Percentiles rank a stretch among this genome's conserved stretches.
Evolutionary conservation across 805 yeast species (phyloP).

Genomic region (Barnettozyma wickerhamii): DNA sequence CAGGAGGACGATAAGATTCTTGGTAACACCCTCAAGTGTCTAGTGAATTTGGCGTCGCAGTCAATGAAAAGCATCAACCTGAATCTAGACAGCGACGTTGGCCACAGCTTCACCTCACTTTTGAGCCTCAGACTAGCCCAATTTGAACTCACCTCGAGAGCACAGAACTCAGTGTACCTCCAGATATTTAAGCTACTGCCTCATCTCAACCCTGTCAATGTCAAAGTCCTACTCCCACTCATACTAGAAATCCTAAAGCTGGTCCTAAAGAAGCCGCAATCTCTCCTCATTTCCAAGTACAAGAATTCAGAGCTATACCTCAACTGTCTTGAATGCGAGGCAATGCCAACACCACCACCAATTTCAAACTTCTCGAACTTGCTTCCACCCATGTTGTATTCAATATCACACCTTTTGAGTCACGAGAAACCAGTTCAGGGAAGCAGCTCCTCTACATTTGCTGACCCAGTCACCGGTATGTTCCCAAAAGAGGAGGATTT

Average conservation of each 20-base stretch:
- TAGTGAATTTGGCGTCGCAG: slow-evolving; percentile 4
- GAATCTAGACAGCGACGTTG: slow-evolving; percentile 2
- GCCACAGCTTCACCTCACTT: slow-evolving; percentile 2
- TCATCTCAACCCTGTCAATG: slow-evolving; percentile 16
- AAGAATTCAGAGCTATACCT: slow-evolving; percentile 4
- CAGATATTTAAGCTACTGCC: slow-evolving; percentile 20
- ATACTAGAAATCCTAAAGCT: slow-evolving; percentile 10
- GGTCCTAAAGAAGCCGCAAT: slow-evolving; percentile 7
- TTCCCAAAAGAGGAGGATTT: slow-evolving; percentile 6
- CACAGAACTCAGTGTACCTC: slow-evolving; percentile 7
- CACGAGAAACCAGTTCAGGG: slow-evolving; percentile 7
- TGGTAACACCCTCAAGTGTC: slow-evolving; percentile 4
- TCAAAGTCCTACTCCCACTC: slow-evolving; percentile 12
- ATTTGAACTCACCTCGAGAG: neutral
- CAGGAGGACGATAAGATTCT: slow-evolving; percentile 5
- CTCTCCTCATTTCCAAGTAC: slow-evolving; percentile 3
- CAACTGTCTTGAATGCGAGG: slow-evolving; percentile 14
- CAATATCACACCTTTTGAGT: slow-evolving; percentile 19
- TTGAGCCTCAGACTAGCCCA: neutral
- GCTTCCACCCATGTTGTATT: slow-evolving; percentile 18
- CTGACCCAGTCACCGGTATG: slow-evolving; percentile 1
- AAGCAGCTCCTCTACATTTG: slow-evolving; percentile 3
- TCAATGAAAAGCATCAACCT: neutral
- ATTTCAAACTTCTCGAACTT: slow-evolving; percentile 14
- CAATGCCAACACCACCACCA: slow-evolving; percentile 19